These are phyloP conservation scores for Neofusicoccum kwambonambiense DNA, from an alignment of 2,329 filamentous ascomycete genomes.

Conservation along the genomic window DNA sequence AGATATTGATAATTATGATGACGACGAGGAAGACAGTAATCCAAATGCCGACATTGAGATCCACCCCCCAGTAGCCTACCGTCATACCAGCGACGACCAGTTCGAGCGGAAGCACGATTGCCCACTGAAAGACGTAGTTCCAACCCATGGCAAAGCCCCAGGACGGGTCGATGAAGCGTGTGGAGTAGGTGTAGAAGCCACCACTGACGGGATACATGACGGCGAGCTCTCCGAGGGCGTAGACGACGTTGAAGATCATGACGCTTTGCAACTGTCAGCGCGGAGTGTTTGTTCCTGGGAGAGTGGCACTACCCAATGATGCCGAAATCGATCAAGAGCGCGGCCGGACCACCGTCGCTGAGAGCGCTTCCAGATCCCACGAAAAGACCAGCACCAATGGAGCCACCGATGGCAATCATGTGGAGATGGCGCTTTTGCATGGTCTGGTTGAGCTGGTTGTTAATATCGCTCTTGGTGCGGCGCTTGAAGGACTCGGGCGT, in stretches of 20 bases:
- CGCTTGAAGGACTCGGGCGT: slow-evolving; percentile 41
- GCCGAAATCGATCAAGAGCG: slow-evolving; percentile 37
- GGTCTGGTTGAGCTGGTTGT: slow-evolving; percentile 61
- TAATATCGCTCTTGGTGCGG: slow-evolving; percentile 23
- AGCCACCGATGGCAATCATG: slow-evolving; percentile 96
- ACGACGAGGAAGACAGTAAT: slow-evolving; percentile 76
- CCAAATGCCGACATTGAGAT: slow-evolving; percentile 64
- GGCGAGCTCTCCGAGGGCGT: slow-evolving; percentile 87
- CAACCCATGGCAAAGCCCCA: slow-evolving; percentile 96
- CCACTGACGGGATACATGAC: slow-evolving; percentile 88
- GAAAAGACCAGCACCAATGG: slow-evolving; percentile 75
- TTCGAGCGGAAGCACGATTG: slow-evolving; percentile 78
- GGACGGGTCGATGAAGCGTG: slow-evolving; percentile 86
- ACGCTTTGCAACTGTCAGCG: slow-evolving; percentile 28
- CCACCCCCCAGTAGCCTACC: slow-evolving; percentile 73
- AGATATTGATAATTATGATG: slow-evolving; percentile 81
- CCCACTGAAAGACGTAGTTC: slow-evolving; percentile 91
- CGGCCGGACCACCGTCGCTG: slow-evolving; percentile 38
- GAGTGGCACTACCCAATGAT: slow-evolving; percentile 59
- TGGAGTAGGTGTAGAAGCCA: slow-evolving; percentile 89
- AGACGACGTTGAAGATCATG: slow-evolving; percentile 91
- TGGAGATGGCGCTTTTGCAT: slow-evolving; percentile 67
- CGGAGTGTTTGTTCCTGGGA: too few relatives aligned
- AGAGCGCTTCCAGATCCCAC: slow-evolving; percentile 64
- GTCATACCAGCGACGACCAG: slow-evolving; percentile 85